Evolutionary conservation across 2,329 filamentous ascomycete genomes (phyloP), one percentile per base, ranked within the genome.

Genomic region (Aspergillus pseudonomiae): DNA sequence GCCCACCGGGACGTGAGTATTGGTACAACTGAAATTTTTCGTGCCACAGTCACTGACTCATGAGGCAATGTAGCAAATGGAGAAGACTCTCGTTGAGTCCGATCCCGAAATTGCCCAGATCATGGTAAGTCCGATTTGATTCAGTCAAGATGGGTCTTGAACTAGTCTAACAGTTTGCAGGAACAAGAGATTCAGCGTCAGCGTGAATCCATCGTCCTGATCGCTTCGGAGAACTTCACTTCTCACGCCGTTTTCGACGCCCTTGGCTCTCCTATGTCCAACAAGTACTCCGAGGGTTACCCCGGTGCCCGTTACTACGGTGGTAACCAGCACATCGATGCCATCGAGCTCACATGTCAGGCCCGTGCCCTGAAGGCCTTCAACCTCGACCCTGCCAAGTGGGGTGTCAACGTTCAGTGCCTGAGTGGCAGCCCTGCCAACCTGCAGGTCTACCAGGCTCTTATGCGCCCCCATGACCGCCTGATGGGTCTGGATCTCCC

Each of bases 261-360:
- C 65, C 89, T 99, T 70, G 95, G 95, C 75, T 94, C 90, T 63
- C 91, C 91, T 80, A 96, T 95, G 91, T 93, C 92, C 82, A 97
- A 99, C 88, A 99, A 99, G 86, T 99, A 99, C 88, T 97, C 93
- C 21, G 95, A 99, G 86, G 95, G 95, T 70, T 97, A 97, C 81
- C 95, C 95, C 71, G 95, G 95, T 79, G 95, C 95, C 74, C 91
- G 95, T 82, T 99, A 99, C 88, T 99, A 99, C 77, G 95, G 95
- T 78, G 95, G 95, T 77, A 99, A 99, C 85, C 91, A 99, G 86
- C 93, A 95, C 87, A 99, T 99, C 72, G 95, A 99, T 81, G 86
- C 92, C 81, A 93, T 97, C 75, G 95, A 99, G 87, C 87, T 91
- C 71, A 91, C 95, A 65, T 99, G 95, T 88, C 95, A 99, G 85